Percentiles rank a stretch among this genome's conserved stretches.
Conservation (phyloP, 2,329 filamentous ascomycete genomes). For the Neofusicoccum kwambonambiense region DNA sequence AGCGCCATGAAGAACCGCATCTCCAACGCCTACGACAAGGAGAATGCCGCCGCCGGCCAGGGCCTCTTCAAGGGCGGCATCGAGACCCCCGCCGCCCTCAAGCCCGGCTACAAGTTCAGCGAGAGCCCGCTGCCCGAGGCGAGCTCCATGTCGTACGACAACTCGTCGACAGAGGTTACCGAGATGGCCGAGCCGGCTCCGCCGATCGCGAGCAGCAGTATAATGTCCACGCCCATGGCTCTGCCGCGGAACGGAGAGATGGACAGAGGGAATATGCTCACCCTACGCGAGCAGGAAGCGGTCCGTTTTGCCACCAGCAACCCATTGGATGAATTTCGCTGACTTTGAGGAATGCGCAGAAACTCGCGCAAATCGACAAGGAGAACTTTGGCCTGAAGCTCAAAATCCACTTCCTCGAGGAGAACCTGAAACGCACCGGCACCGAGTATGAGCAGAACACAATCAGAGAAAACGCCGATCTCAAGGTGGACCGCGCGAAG, state of each 20-base stretch:
- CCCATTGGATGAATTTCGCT: constrained; percentile 15
- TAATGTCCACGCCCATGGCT: constrained; percentile 75
- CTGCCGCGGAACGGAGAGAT: constrained; percentile 66
- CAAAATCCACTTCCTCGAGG: constrained; percentile 95
- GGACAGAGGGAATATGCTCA: constrained; percentile 85
- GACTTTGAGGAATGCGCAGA: constrained; percentile 37
- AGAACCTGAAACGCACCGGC: constrained; percentile 81
- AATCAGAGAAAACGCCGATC: constrained; percentile 89
- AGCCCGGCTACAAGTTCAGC: constrained; percentile 62
- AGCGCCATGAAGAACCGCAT: constrained; percentile 71
- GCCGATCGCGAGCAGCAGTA: constrained; percentile 73
- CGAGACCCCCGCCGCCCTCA: constrained; percentile 68
- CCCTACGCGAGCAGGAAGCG: constrained; percentile 89
- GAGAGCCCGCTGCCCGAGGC: constrained; percentile 77
- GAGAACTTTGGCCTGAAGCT: constrained; percentile 97
- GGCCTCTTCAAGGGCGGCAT: constrained; percentile 25
- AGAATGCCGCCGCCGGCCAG: constrained; percentile 32
- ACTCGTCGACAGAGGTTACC: constrained; percentile 27
- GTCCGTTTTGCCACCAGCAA: constrained; percentile 46
- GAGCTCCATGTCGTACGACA: constrained; percentile 61
- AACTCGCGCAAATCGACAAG: constrained; percentile 93
- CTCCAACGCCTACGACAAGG: constrained; percentile 35
- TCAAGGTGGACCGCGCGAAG: constrained; percentile 89
- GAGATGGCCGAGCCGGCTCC: constrained; percentile 63
- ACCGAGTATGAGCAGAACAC: constrained; percentile 87